Percentiles rank a stretch among this genome's conserved stretches.
These are phyloP conservation scores for Geotrichum citri-aurantii DNA, from an alignment of 1,139 yeast genomes.

Conservation along the genomic window DNA sequence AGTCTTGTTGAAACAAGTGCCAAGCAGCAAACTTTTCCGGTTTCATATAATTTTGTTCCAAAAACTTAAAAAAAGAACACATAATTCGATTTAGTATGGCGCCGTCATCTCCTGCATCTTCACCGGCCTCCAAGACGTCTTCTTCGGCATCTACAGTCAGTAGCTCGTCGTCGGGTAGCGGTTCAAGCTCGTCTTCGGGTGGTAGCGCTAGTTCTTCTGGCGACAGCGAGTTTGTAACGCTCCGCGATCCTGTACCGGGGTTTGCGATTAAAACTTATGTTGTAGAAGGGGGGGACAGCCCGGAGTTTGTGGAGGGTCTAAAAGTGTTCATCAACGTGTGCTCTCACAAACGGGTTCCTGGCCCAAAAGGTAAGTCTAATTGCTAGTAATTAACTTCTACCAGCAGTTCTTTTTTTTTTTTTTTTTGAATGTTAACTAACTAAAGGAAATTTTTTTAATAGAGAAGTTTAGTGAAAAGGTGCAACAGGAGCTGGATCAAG, in stretches of 20 bases:
- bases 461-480: constrained; percentile 54
- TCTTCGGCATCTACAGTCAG: background rate
- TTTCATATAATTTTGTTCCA: too few relatives aligned
- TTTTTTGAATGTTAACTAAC: constrained; percentile 35
- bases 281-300: constrained; percentile 33
- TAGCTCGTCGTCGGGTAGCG: background rate
- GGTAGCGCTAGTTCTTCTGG: background rate
- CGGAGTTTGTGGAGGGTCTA: constrained; percentile 37
- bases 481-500: constrained; percentile 41
- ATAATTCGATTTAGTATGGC: background rate
- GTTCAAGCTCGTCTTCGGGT: background rate
- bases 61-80: too few relatives aligned
- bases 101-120: background rate
- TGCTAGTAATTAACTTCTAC: too few relatives aligned
- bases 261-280: constrained; percentile 61
- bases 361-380: constrained; percentile 35
- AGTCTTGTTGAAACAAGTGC: too few relatives aligned
- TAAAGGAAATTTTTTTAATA: too few relatives aligned
- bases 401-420: too few relatives aligned
- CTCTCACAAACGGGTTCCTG: constrained; percentile 57
- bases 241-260: constrained; percentile 30
- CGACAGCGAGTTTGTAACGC: constrained; percentile 10
- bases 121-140: background rate
- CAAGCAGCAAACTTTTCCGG: too few relatives aligned
- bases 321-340: constrained; percentile 80